These are phyloP conservation scores for Cryphonectria japonica DNA, from an alignment of 2,329 filamentous ascomycete genomes.

Conservation along the genomic window DNA sequence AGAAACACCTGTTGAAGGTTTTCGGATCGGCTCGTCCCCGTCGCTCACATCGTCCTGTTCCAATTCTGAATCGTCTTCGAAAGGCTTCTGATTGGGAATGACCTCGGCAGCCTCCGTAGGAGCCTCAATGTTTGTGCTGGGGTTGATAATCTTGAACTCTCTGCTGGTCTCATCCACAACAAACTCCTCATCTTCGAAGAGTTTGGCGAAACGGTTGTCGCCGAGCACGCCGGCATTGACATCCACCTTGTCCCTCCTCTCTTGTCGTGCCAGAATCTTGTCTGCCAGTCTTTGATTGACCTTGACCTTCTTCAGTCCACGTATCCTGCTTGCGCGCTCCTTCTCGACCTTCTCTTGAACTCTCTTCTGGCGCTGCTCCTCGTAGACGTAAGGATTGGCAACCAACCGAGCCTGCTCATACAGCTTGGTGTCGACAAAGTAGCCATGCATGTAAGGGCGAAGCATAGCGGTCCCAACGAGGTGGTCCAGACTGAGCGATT, in stretches of 20 bases:
- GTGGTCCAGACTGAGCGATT: constrained; percentile 83
- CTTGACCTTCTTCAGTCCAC: constrained; percentile 96
- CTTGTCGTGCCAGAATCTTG: constrained; percentile 69
- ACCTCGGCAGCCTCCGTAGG: constrained; percentile 34
- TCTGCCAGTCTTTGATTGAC: constrained; percentile 86
- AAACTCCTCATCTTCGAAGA: constrained; percentile 95
- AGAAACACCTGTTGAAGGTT: constrained; percentile 45
- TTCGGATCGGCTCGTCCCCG: constrained; percentile 38
- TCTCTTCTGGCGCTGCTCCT: constrained; percentile 87
- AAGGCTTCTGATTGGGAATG: constrained; percentile 46
- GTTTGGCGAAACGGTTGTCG: constrained; percentile 82
- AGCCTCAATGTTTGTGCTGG: constrained; percentile 68
- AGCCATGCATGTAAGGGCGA: constrained; percentile 98
- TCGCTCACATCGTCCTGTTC: constrained; percentile 48
- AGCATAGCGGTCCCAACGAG: constrained; percentile 88
- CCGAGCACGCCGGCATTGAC: constrained; percentile 69
- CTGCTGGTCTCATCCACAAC: constrained; percentile 85
- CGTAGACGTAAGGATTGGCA: constrained; percentile 90
- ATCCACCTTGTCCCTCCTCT: constrained; percentile 62
- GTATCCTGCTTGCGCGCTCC: constrained; percentile 91
- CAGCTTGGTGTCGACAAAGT: constrained; percentile 92
- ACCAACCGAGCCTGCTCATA: constrained; percentile 96
- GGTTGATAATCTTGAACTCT: constrained; percentile 88
- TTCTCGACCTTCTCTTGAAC: constrained; percentile 96
- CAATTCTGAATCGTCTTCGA: constrained; percentile 39